phyloP scores from a whole-genome alignment of 768 basidiomycete genomes.

The Lentinus brumalis region DNA sequence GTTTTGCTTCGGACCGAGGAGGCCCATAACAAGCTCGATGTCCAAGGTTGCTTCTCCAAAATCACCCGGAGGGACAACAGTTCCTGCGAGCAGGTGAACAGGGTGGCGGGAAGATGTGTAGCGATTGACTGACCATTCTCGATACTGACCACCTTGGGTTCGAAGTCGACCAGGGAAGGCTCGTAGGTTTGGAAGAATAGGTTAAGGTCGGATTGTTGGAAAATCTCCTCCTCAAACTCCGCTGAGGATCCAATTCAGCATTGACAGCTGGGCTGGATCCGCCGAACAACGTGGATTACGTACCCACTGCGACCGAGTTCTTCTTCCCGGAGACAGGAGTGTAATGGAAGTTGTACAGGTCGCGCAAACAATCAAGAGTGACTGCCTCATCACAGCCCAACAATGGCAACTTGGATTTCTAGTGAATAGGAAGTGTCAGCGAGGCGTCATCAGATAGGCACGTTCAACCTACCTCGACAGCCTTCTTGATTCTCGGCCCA shows the following conservation, averaged over 20 bases:
- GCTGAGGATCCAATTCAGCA: conserved; percentile 28
- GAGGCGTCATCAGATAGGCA: not conserved
- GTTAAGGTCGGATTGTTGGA: conserved; percentile 43
- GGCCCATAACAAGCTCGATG: conserved; percentile 42
- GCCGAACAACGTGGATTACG: too few species aligned
- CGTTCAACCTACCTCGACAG: not conserved
- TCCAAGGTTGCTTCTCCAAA: conserved; percentile 44
- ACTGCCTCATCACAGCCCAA: conserved; percentile 18
- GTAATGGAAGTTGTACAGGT: conserved; percentile 34
- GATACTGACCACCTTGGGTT: conserved; percentile 37
- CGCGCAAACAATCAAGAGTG: conserved; percentile 32
- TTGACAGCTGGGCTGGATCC: not conserved
- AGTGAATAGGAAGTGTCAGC: not conserved
- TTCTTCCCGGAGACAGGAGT: conserved; percentile 20
- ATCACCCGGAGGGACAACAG: not conserved
- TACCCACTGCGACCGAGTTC: conserved; percentile 34
- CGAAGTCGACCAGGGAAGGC: conserved; percentile 36
- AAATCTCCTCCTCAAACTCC: conserved; percentile 44
- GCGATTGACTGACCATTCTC: conserved; percentile 34
- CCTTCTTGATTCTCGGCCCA: not conserved
- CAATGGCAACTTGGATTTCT: not conserved
- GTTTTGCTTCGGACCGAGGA: conserved; percentile 28
- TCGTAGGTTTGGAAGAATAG: conserved; percentile 43
- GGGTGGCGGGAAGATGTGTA: not conserved
- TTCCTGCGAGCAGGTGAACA: conserved; percentile 21